Evolutionary conservation across 1,284 basidiomycete species (phyloP), one percentile per base, ranked within the genome.

Genomic region (Fomitopsis pinicola): DNA sequence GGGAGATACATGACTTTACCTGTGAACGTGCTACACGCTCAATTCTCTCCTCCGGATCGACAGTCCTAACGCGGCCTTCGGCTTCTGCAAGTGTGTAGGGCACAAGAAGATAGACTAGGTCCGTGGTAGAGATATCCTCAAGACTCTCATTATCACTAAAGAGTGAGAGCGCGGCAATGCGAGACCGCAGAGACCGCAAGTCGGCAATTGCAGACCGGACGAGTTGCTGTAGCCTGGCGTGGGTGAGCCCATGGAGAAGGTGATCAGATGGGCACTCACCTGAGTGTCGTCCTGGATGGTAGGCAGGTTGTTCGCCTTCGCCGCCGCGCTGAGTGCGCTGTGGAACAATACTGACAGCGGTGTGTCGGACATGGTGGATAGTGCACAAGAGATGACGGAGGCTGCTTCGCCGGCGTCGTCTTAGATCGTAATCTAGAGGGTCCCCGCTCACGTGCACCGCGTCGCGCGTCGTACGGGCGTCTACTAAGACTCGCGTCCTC

Each of bases 141-240:
- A 94, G 75, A 0, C 79, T 79, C 72, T 98, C 95, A 71, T 97
- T 97, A 8, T 88, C 79, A 59, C 92, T 95, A 75, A 97, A 95
- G 22, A 97, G 77, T 0, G 86, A 85, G 28, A 97, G 79, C 54
- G 77, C 78, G 28, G 78, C 66, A 56, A 91, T 78, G 10, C 82
- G 80, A 33, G 77, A 74, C 58, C 78, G 74, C 36, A 90, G 71
- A 40, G 75, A 73, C 30, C 75, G 74, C 26, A 91, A 76, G 74
- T 90, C 85, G 9, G 72, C 70, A 46, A 87, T 69, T 28, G 83
- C 77, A 53, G 81, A 79, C 57, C 78, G 76, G 42, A 91, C 73
- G 62, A 91, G 71, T 65, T 85, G 80, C 90, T 92, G 63, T 17
- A 60, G 42, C 28, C 22, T 63, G 26, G 35, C 26, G 35, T 58